A percentile compares a stretch with the other conserved stretches of the same genome.
Evolutionary conservation across 176 grass and related monocot genomes (phyloP).

Genomic region (Avena atlantica): DNA sequence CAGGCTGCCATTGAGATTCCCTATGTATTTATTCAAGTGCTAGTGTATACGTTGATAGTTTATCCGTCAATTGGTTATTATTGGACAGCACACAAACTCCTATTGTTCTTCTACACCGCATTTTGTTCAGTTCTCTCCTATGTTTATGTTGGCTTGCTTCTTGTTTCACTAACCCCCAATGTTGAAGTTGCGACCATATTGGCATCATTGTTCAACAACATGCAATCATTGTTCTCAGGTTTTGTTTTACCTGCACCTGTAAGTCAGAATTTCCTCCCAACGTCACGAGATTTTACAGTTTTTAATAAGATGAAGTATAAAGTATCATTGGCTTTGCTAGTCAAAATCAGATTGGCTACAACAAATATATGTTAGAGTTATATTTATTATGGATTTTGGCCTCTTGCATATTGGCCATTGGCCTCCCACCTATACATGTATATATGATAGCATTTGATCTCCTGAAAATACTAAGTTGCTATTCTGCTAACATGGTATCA

Average conservation of each 20-base stretch:
- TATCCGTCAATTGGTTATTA: slow-evolving; percentile 9
- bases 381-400: too few species aligned
- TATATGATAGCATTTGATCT: too few species aligned
- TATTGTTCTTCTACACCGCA: slow-evolving; percentile 7
- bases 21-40: slow-evolving; percentile 1
- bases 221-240: background rate
- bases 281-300: background rate
- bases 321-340: background rate
- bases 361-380: background rate
- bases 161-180: background rate
- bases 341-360: background rate
- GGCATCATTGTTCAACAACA: background rate
- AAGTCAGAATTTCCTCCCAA: background rate
- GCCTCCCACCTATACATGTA: too few species aligned
- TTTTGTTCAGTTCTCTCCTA: background rate
- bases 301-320: background rate
- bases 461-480: too few species aligned
- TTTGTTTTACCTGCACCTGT: slow-evolving; percentile 4
- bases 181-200: background rate
- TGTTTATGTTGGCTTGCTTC: background rate
- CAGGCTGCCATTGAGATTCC: background rate
- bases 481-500: too few species aligned
- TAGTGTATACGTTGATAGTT: background rate
- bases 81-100: background rate
- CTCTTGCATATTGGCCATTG: too few species aligned